Percentiles rank a stretch among this genome's conserved stretches.
phyloP scores from a whole-genome alignment of 2,329 filamentous ascomycete species.

The Ceratocystis diversiconidia region DNA sequence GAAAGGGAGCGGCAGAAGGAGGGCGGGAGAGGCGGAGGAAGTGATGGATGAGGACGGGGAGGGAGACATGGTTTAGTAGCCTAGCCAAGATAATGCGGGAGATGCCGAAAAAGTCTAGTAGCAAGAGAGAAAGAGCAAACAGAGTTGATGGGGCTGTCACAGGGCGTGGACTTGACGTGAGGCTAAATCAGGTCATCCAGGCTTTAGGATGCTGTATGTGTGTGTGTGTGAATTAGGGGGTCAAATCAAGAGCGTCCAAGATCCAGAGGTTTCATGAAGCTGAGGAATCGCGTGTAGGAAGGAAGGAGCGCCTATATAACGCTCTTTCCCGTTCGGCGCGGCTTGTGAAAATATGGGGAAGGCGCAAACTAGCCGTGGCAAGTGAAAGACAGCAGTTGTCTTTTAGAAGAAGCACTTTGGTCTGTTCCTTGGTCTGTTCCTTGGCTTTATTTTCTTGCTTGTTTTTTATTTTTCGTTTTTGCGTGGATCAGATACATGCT shows the following conservation, averaged over 20 bases:
- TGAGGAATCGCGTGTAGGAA: not conserved
- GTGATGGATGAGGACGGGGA: conserved; percentile 3
- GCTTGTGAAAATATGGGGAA: not conserved
- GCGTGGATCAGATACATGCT: not conserved
- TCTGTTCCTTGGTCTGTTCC: too few species aligned
- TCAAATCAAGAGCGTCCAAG: not conserved
- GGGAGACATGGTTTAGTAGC: not conserved
- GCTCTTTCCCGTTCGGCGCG: not conserved
- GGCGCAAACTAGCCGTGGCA: too few species aligned
- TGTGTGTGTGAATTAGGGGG: not conserved
- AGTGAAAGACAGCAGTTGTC: too few species aligned
- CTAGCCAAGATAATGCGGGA: not conserved
- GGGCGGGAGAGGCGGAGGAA: not conserved
- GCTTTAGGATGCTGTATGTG: too few species aligned
- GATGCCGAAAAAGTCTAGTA: not conserved
- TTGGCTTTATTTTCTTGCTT: too few species aligned
- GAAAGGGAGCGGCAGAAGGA: not conserved
- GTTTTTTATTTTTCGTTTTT: not conserved
- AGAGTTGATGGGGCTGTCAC: too few species aligned
- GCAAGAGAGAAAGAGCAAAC: not conserved
- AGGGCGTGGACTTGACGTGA: too few species aligned
- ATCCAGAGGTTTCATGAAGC: not conserved
- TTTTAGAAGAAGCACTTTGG: too few species aligned
- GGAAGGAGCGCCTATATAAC: not conserved
- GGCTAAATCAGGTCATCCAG: too few species aligned